Percentiles rank a stretch among this genome's conserved stretches.
phyloP scores from a whole-genome alignment of 306 rosid species.

The Cicer pinnatifidum region DNA sequence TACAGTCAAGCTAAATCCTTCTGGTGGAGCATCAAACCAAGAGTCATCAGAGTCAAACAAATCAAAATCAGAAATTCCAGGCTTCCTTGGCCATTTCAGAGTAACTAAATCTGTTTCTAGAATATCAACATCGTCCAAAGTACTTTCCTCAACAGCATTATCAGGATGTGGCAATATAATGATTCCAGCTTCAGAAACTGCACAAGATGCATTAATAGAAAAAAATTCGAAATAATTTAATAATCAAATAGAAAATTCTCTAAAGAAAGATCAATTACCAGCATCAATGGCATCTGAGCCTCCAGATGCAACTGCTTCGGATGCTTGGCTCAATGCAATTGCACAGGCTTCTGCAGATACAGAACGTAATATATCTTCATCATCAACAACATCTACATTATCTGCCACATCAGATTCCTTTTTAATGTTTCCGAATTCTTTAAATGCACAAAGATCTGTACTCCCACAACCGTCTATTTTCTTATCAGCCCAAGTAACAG shows the following conservation, averaged over 20 bases:
- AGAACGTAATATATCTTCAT: slow-evolving; percentile 52
- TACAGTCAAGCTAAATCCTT: slow-evolving; percentile 79
- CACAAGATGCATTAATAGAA: slow-evolving; percentile 36
- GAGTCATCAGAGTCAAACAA: slow-evolving; percentile 72
- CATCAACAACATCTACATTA: slow-evolving; percentile 35
- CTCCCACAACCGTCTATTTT: slow-evolving; percentile 47
- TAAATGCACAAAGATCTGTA: slow-evolving; percentile 59
- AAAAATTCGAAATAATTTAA: slow-evolving; percentile 24
- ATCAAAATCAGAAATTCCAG: slow-evolving; percentile 58
- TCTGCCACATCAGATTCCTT: slow-evolving; percentile 36
- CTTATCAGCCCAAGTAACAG: slow-evolving; percentile 93
- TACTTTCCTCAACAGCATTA: slow-evolving; percentile 50
- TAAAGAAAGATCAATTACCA: slow-evolving; percentile 56
- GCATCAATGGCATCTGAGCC: slow-evolving; percentile 62
- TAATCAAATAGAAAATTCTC: slow-evolving; percentile 37
- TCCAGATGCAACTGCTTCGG: slow-evolving; percentile 73
- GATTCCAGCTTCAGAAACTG: slow-evolving; percentile 85
- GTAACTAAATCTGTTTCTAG: slow-evolving; percentile 59
- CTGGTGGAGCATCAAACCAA: slow-evolving; percentile 87
- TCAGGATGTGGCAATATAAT: slow-evolving; percentile 62
- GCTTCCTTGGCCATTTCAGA: slow-evolving; percentile 70
- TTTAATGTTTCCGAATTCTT: slow-evolving; percentile 50
- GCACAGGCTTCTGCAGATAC: slow-evolving; percentile 91
- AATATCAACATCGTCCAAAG: slow-evolving; percentile 46
- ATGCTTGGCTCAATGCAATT: slow-evolving; percentile 70